Conservation (phyloP, 495 filamentous ascomycete species). For the Penicillium bialowiezense region DNA sequence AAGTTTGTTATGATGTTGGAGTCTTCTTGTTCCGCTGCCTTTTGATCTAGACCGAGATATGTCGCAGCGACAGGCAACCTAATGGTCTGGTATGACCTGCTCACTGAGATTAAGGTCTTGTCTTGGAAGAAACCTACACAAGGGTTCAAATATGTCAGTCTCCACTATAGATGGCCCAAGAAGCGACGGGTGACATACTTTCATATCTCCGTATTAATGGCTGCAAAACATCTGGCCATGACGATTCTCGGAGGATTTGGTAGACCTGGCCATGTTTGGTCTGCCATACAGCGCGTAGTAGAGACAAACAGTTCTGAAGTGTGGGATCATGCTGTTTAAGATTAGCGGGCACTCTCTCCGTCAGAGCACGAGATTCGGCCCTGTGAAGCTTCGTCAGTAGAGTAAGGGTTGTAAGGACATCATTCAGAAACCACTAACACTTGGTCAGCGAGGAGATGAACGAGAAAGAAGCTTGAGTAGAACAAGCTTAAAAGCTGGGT, state of each 20-base stretch:
- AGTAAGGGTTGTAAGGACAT: neutral
- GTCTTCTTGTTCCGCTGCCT: conserved; percentile 29
- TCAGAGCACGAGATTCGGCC: conserved; percentile 51
- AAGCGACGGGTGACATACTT: conserved; percentile 22
- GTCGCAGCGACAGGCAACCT: conserved; percentile 40
- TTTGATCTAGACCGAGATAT: conserved; percentile 45
- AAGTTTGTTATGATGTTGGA: conserved; percentile 35
- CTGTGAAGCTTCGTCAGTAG: conserved; percentile 23
- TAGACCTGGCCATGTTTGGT: conserved; percentile 43
- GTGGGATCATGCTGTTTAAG: conserved; percentile 38
- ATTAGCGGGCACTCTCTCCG: conserved; percentile 43
- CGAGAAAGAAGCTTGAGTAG: conserved; percentile 51
- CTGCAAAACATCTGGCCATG: conserved; percentile 41
- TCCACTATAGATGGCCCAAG: neutral
- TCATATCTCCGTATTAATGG: conserved; percentile 43
- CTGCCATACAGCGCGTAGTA: conserved; percentile 52
- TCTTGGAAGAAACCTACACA: conserved; percentile 41
- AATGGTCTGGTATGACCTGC: conserved; percentile 49
- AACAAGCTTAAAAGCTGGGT: conserved; percentile 40
- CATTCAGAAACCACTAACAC: conserved; percentile 31
- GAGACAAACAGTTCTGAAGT: conserved; percentile 41
- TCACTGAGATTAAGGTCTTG: conserved; percentile 46
- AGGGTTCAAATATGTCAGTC: conserved; percentile 2
- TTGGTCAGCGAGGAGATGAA: conserved; percentile 51
- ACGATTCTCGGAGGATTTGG: conserved; percentile 34